phyloP scores from a whole-genome alignment of 805 yeast genomes.

The Cyberlindnera xylosilytica region DNA sequence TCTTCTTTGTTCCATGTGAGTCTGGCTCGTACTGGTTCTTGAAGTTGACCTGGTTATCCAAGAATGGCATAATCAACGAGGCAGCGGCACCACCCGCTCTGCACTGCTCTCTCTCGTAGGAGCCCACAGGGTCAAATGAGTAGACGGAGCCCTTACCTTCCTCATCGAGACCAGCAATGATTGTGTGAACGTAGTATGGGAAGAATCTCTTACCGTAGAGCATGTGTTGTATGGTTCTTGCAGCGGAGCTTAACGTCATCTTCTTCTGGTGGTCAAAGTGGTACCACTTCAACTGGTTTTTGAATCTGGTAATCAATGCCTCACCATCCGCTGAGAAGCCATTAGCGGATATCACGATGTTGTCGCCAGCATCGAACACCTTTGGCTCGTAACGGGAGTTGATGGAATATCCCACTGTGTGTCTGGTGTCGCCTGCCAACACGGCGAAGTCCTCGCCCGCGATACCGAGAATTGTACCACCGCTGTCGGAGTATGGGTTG shows the following conservation, averaged over 20 bases:
- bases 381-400: constrained; percentile 91
- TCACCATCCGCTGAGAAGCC: constrained; percentile 96
- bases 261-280: constrained; percentile 83
- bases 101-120: constrained; percentile 95
- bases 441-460: constrained; percentile 98
- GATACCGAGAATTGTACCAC: constrained; percentile 96
- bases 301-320: constrained; percentile 75
- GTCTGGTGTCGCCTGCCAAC: constrained; percentile 98
- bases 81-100: constrained; percentile 99
- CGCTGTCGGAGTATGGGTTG: constrained; percentile 92
- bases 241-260: constrained; percentile 69
- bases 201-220: constrained; percentile 91
- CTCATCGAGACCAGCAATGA: constrained; percentile 87
- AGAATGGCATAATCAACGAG: constrained; percentile 91
- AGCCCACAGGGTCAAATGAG: constrained; percentile 97
- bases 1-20: constrained; percentile 63
- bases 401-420: constrained; percentile 88
- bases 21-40: constrained; percentile 89
- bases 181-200: constrained; percentile 95
- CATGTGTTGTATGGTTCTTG: constrained; percentile 85
- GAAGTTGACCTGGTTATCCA: constrained; percentile 95
- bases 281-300: constrained; percentile 75
- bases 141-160: constrained; percentile 91
- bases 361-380: constrained; percentile 85
- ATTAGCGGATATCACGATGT: constrained; percentile 83